A percentile compares a stretch with the other conserved stretches of the same genome.
Conservation (phyloP, 257 asterid genomes). For the Forsythia viridissima region DNA sequence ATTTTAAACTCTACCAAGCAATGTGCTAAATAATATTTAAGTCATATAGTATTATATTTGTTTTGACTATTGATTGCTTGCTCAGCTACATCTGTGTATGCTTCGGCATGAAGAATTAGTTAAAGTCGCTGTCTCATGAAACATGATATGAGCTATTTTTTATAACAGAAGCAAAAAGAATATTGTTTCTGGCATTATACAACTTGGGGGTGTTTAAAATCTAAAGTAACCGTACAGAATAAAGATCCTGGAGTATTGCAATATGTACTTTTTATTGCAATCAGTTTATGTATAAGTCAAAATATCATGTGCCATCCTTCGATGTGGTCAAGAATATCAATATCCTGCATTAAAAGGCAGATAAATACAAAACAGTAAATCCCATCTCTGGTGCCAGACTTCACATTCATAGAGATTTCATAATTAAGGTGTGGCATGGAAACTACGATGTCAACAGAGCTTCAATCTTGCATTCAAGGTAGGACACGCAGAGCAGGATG, state of each 20-base stretch:
- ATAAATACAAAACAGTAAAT: not conserved
- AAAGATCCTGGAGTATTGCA: no score
- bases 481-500: not conserved
- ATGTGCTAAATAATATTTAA: not conserved
- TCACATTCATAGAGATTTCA: not conserved
- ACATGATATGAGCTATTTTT: no score
- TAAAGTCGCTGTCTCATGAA: no score
- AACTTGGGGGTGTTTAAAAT: not conserved
- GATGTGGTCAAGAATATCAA: not conserved
- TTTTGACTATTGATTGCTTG: not conserved
- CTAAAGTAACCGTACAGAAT: not conserved
- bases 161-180: no score
- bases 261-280: no score
- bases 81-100: not conserved
- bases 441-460: not conserved
- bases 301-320: not conserved
- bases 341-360: not conserved
- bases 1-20: no score
- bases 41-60: not conserved
- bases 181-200: not conserved
- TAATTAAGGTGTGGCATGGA: not conserved
- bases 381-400: not conserved
- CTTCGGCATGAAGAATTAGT: no score
- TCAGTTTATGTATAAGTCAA: not conserved
- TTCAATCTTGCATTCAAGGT: not conserved